These are phyloP conservation scores for Fusarium stilboides DNA, from an alignment of 2,329 filamentous ascomycete species.

Conservation along the genomic window DNA sequence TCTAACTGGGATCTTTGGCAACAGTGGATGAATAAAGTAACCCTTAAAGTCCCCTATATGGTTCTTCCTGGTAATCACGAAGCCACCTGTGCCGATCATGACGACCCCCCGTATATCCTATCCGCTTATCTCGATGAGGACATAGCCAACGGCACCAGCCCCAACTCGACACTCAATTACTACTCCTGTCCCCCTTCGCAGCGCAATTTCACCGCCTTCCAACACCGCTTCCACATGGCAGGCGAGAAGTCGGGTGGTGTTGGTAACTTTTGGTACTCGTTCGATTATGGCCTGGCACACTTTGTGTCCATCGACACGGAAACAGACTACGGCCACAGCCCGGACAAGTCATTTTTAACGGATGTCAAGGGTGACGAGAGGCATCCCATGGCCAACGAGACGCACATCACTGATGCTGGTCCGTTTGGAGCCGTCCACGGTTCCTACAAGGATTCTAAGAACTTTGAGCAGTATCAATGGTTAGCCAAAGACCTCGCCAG, in stretches of 20 bases:
- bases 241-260: not conserved
- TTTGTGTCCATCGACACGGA: conserved; percentile 16
- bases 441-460: not conserved
- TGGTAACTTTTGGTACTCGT: conserved; percentile 6
- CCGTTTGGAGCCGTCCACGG: not conserved
- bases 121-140: conserved; percentile 6
- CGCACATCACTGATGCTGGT: not conserved
- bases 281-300: conserved; percentile 2
- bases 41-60: not conserved
- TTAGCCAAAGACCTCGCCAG: fast-evolving
- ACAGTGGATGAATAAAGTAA: conserved; percentile 10
- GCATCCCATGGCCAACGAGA: conserved; percentile 2
- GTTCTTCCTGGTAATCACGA: conserved; percentile 1
- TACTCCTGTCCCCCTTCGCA: conserved; percentile 14
- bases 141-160: not conserved
- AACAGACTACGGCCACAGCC: conserved; percentile 1
- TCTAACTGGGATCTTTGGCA: conserved; percentile 24
- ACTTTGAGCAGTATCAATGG: conserved; percentile 6
- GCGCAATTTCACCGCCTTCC: conserved; percentile 11
- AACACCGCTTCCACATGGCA: not conserved
- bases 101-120: not conserved
- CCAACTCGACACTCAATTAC: not conserved
- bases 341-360: not conserved
- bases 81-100: conserved; percentile 2
- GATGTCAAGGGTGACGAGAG: not conserved